Base-by-base conservation (phyloP, 2,329 filamentous ascomycete species). In the Metarhizium guizhouense region DNA sequence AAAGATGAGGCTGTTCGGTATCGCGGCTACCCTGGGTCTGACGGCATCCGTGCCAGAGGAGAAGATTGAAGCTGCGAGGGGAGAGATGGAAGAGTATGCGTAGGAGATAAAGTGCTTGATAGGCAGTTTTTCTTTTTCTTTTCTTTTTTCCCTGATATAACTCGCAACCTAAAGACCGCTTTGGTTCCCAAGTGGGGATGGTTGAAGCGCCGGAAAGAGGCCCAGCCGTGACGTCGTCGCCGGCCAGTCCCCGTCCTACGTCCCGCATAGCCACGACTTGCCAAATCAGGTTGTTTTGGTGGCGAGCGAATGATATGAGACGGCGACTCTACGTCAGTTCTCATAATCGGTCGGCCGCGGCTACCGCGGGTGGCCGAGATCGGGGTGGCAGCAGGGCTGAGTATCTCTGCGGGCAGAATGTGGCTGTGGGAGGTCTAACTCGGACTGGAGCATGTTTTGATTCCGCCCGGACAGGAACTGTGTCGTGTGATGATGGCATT, bases 1-100 rank as follows among this genome's bases (percentile, higher is more conserved):
- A 60, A 70, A 67, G 60, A 48, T 56, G 36, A 60, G 64, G 45
- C 29, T 67, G 53, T 58, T 60, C 10, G 54, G 56, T 8, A 66
- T 66, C 55, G 63, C 64, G n/a, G 63, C 64, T 1, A 59, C 59
- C 13, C 56, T 67, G 47, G 64, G 65, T 1, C 56, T 67, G 20
- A 66, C 63, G 0, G 61, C 62, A 7, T 52, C 59, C 14, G 45
- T 64, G 45, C 62, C 61, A 2, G 50, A 52, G 0, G 58, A 64
- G 16, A 64, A 64, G 52, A 50, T 58, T 4, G 57, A 56, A n/a
- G 53, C 55, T 0, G 53, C 43, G 25, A 16, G 45, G 18, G 54
- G 29, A 54, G 52, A 6, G 52, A 50, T 32, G 55, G 55, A 53
- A 13, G 55, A 57, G 13, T 58, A 57, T 38, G 52, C 29, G 18